Evolutionary conservation across 2,329 filamentous ascomycete species (phyloP).

Genomic region (Hymenoscyphus salicellus): DNA sequence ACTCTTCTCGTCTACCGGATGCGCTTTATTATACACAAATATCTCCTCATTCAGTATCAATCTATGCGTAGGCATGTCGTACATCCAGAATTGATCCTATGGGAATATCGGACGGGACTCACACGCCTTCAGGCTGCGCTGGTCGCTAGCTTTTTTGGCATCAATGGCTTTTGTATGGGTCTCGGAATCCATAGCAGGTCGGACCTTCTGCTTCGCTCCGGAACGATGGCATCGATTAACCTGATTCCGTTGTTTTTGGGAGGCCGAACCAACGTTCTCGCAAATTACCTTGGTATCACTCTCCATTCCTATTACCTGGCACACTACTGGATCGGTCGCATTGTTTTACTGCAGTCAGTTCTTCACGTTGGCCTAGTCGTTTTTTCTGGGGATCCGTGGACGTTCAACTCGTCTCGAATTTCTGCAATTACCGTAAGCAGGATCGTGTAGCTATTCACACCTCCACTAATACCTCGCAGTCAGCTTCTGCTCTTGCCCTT

Average conservation of each 20-base stretch:
- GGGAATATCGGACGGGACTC: no score
- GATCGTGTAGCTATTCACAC: background rate
- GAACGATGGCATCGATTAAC: conserved; percentile 22
- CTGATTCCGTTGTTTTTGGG: conserved; percentile 24
- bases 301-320: conserved; percentile 20
- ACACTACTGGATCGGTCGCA: conserved; percentile 23
- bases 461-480: conserved; percentile 5
- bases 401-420: background rate
- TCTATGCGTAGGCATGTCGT: no score
- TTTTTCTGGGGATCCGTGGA: background rate
- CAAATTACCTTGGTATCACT: conserved; percentile 18
- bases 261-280: conserved; percentile 17
- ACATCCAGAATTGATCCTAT: no score
- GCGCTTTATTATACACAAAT: no score
- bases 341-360: conserved; percentile 20
- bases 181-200: conserved; percentile 7
- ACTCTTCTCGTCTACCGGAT: no score
- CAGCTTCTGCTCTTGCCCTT: no score
- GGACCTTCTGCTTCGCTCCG: conserved; percentile 18
- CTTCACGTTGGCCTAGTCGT: conserved; percentile 15
- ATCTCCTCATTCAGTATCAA: no score
- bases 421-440: background rate
- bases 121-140: background rate
- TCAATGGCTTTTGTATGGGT: conserved; percentile 20
- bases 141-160: conserved; percentile 7